A percentile compares a stretch with the other conserved stretches of the same genome.
phyloP scores from a whole-genome alignment of 371 early-diverging fungal genomes.

The Funneliformis caledonium region DNA sequence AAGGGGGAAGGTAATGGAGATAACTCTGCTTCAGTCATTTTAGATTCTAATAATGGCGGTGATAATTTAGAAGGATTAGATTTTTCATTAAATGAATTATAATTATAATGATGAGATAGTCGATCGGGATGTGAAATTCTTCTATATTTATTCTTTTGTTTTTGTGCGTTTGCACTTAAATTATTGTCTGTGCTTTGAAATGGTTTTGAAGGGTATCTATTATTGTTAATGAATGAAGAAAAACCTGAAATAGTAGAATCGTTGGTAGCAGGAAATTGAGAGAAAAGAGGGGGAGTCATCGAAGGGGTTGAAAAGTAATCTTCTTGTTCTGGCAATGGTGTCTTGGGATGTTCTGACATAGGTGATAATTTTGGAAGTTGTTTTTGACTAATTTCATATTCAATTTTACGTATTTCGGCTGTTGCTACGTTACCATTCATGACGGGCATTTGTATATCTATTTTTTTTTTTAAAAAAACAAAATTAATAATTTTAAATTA shows the following conservation, averaged over 20 bases:
- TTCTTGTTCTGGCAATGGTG: no score
- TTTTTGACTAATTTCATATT: conserved; percentile 7
- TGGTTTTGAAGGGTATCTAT: background rate
- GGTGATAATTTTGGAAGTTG: background rate
- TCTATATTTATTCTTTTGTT: background rate
- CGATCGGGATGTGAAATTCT: background rate
- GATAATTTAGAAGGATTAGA: background rate
- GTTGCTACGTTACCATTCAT: conserved; percentile 53
- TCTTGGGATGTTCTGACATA: background rate
- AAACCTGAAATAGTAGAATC: background rate
- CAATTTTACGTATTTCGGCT: conserved; percentile 48
- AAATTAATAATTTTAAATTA: background rate
- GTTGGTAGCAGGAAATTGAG: background rate
- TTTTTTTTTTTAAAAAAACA: background rate
- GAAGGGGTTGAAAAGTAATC: no score
- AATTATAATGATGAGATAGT: background rate
- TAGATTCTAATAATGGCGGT: background rate
- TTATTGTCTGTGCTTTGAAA: background rate
- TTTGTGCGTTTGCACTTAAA: background rate
- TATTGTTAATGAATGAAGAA: background rate
- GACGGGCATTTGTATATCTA: conserved; percentile 51
- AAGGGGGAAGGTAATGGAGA: no score
- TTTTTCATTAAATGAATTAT: background rate
- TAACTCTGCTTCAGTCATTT: background rate
- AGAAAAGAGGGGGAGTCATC: background rate